phyloP scores from a whole-genome alignment of 441 rosid genomes.

The Gossypium gossypioides region DNA sequence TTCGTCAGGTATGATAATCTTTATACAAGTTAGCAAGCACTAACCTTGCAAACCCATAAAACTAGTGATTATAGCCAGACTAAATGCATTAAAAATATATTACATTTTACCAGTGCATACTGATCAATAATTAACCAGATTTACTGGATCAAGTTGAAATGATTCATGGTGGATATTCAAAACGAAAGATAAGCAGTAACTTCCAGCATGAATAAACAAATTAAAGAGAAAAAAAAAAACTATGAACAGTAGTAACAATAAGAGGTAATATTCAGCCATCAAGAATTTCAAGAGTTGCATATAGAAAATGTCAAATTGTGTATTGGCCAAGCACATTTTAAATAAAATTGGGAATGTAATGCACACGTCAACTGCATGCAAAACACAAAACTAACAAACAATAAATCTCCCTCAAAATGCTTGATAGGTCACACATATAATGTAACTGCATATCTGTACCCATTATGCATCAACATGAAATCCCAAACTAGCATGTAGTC shows the following conservation, averaged over 20 bases:
- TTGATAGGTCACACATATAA: not conserved
- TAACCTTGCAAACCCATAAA: not conserved
- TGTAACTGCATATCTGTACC: not conserved
- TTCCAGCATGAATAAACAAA: not conserved
- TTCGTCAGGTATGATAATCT: not conserved
- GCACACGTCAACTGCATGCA: not conserved
- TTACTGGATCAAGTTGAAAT: not conserved
- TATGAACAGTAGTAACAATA: not conserved
- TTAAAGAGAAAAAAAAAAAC: too few species aligned
- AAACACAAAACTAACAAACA: slow-evolving; percentile 1
- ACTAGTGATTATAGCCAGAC: not conserved
- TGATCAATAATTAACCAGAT: not conserved
- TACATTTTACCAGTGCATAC: not conserved
- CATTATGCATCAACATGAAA: slow-evolving; percentile 4
- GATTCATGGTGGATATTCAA: not conserved
- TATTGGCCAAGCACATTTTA: not conserved
- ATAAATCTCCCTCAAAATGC: not conserved
- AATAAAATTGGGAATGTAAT: not conserved
- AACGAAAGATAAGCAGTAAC: not conserved
- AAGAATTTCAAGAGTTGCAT: not conserved
- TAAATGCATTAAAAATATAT: not conserved
- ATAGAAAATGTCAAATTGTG: not conserved
- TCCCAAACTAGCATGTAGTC: not conserved
- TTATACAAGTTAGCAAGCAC: not conserved
- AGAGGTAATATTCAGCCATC: not conserved